Base-by-base conservation (phyloP, 495 filamentous ascomycete species). In the Symbiotaphrina buchneri region DNA sequence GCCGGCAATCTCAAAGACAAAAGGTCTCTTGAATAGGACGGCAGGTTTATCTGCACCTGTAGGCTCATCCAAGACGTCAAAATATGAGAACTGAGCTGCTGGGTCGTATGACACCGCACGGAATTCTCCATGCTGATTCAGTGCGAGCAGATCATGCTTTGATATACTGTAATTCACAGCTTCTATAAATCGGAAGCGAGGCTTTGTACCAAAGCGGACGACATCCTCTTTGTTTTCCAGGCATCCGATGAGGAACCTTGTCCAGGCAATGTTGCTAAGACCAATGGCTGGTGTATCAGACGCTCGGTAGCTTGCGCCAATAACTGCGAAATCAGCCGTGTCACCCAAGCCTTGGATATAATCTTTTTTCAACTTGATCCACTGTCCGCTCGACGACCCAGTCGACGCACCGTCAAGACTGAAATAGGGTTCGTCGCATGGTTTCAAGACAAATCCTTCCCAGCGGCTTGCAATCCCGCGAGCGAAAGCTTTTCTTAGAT, bases 351-450 rank as follows among this genome's bases (percentile, higher is more conserved):
- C 65, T 13, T 55, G 56, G n/a, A 92, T 74, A 36, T 90, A 92
- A 40, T 90, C 81, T 39, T 84, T 90, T 46, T 92, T 92, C 18
- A 92, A 44, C 49, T 91, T 92, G 42, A 91, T 76, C 49, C 69
- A 74, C 17, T 60, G 59, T 30, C 56, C 59, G 21, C 39, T 52
- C 21, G 48, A 59, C 26, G 28, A 24, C 43, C 39, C 36, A 39
- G 33, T 11, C 40, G 36, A 8, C 48, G 38, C 31, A 6, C 17
- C 32, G 19, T 47, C 40, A 3, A 74, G 63, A 27, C 65, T 48
- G 31, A 91, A 74, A 40, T 90, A 92, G 0, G 80, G 67, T 15
- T 74, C 67, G 32, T 82, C 71, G n/a, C 53, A 59, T 19, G 71
- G 71, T 47, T 92, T 91, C 28, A 92, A 45, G 1, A 90, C 65